Conservation (phyloP, 208 protist genomes). For the Angomonas ambiguus region DNA sequence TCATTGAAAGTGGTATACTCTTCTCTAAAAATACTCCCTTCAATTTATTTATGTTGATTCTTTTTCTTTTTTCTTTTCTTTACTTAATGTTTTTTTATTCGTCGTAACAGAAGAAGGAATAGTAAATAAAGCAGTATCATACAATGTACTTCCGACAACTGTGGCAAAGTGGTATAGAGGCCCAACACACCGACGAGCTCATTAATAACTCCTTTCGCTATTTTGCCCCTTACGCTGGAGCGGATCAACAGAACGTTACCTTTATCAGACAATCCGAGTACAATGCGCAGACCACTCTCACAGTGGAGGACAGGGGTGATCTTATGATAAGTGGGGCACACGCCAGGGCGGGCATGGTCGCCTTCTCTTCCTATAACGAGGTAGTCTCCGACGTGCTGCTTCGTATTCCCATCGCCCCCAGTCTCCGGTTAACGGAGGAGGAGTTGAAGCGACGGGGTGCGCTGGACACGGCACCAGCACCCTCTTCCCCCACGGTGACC, state of each 20-base stretch:
- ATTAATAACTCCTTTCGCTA: constrained; percentile 58
- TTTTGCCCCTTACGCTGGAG: constrained; percentile 78
- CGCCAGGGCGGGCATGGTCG: constrained; percentile 25
- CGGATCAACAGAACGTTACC: constrained; percentile 60
- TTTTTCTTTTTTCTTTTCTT: constrained; percentile 5
- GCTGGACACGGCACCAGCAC: neutral
- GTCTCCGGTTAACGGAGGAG: constrained; percentile 1
- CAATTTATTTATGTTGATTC: too few relatives aligned
- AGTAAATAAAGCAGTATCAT: neutral
- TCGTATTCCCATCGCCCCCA: constrained; percentile 28
- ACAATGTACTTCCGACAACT: constrained; percentile 11
- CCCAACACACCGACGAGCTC: constrained; percentile 63
- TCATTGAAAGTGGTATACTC: neutral
- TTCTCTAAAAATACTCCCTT: neutral
- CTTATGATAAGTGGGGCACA: constrained; percentile 31
- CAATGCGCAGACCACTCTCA: constrained; percentile 21
- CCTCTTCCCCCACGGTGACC: neutral
- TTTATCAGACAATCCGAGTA: constrained; percentile 28
- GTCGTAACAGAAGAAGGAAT: neutral
- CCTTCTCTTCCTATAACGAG: constrained; percentile 39
- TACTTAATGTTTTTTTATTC: neutral
- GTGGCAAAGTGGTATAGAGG: constrained; percentile 54
- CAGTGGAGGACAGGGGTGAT: constrained; percentile 45
- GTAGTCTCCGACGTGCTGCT: constrained; percentile 31
- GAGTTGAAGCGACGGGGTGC: neutral